Percentiles rank a stretch among this genome's conserved stretches.
Conservation (phyloP, 805 yeast species). For the Millerozyma miso region DNA sequence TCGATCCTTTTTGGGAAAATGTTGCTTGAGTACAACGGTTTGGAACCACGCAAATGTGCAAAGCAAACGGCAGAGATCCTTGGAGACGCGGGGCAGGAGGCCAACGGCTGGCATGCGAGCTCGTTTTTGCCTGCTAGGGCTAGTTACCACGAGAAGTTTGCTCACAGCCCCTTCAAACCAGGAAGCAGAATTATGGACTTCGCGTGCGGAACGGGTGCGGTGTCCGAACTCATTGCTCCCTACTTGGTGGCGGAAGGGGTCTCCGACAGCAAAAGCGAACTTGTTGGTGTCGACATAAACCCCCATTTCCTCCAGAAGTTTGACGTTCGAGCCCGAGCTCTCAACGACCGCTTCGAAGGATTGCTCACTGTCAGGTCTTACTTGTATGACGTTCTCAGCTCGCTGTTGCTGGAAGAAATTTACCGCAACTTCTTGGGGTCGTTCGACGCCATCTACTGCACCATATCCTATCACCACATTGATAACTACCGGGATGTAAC, state of each 20-base stretch:
- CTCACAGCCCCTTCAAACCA: slow-evolving; percentile 15
- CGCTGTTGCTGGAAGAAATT: slow-evolving; percentile 7
- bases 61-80: slow-evolving; percentile 8
- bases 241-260: slow-evolving; percentile 13
- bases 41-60: slow-evolving; percentile 9
- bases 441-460: slow-evolving; percentile 32
- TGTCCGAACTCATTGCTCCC: slow-evolving; percentile 28
- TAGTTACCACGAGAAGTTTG: slow-evolving; percentile 5
- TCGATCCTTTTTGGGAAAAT: slow-evolving; percentile 16
- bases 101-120: slow-evolving; percentile 6
- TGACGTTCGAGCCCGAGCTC: slow-evolving; percentile 8
- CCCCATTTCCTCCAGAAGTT: slow-evolving; percentile 15
- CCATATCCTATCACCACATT: slow-evolving; percentile 39
- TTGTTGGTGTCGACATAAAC: slow-evolving; percentile 37
- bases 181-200: slow-evolving; percentile 31
- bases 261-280: slow-evolving; percentile 14
- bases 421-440: slow-evolving; percentile 12
- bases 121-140: slow-evolving; percentile 11
- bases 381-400: slow-evolving; percentile 23
- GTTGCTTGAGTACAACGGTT: slow-evolving; percentile 17
- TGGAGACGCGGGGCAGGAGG: slow-evolving; percentile 12
- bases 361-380: slow-evolving; percentile 9
- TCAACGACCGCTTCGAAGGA: slow-evolving; percentile 2
- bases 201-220: slow-evolving; percentile 42
- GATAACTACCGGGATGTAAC: slow-evolving; percentile 27